Evolutionary conservation across 352 stramenopile species (phyloP).

Genomic region (Blastocystis sp.): DNA sequence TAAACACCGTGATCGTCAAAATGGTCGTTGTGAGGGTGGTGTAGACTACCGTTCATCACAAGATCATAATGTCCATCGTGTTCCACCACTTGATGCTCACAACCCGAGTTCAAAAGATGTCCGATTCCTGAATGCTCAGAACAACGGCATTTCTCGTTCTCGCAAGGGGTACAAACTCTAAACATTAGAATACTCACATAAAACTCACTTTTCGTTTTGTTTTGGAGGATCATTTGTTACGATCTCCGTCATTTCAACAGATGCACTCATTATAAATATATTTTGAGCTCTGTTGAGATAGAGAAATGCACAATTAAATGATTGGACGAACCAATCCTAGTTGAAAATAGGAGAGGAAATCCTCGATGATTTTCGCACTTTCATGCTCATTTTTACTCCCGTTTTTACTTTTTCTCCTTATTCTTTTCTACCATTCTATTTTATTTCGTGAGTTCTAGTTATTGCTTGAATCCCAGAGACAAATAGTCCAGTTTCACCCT

Average conservation of each 20-base stretch:
- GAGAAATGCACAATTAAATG: not conserved
- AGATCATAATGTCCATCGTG: constrained; percentile 28
- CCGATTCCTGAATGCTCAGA: not conserved
- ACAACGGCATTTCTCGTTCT: not conserved
- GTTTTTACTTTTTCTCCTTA: not conserved
- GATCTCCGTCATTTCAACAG: constrained; percentile 7
- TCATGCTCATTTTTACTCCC: not conserved
- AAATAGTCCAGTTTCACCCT: too few relatives aligned
- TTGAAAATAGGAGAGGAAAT: constrained; percentile 54
- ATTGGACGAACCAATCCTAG: constrained; percentile 21
- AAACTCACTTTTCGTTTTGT: not conserved
- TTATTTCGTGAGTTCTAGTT: too few relatives aligned
- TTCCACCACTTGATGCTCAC: constrained; percentile 11
- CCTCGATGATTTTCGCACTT: constrained; percentile 3
- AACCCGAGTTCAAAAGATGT: not conserved
- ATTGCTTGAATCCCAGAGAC: too few relatives aligned
- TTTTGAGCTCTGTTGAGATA: not conserved
- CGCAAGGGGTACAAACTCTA: constrained; percentile 9
- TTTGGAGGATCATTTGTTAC: not conserved
- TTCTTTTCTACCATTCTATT: too few relatives aligned
- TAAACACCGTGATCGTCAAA: constrained; percentile 53
- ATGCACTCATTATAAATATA: constrained; percentile 29
- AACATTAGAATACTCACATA: not conserved
- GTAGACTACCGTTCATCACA: constrained; percentile 34
- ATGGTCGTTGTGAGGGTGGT: constrained; percentile 36